phyloP scores from a whole-genome alignment of 2,329 filamentous ascomycete genomes.

The Laburnicola sp. region DNA sequence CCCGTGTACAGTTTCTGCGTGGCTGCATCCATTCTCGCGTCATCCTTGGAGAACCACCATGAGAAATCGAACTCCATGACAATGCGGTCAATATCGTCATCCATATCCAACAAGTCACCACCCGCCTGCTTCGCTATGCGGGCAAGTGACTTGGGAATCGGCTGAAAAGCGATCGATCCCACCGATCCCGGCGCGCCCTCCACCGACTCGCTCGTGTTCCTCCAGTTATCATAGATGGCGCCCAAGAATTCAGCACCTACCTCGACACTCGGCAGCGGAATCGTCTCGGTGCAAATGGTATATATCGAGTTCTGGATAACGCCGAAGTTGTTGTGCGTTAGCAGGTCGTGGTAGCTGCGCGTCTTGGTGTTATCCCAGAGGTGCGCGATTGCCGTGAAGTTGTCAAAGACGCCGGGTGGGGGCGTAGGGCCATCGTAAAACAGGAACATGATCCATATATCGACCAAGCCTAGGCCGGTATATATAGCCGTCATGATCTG shows the following conservation, averaged over 20 bases:
- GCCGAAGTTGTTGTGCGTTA: constrained; percentile 50
- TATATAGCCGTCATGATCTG: constrained; percentile 59
- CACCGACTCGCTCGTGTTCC: constrained; percentile 20
- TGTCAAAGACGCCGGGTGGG: constrained; percentile 58
- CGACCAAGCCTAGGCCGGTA: constrained; percentile 48
- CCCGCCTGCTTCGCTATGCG: constrained; percentile 24
- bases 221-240: constrained; percentile 30
- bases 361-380: constrained; percentile 52
- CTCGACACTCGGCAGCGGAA: constrained; percentile 23
- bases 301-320: constrained; percentile 35
- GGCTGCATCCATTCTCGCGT: constrained; percentile 44
- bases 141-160: constrained; percentile 28
- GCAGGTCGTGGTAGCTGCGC: constrained; percentile 52
- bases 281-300: constrained; percentile 35
- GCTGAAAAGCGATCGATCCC: constrained; percentile 34
- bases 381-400: constrained; percentile 55
- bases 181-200: constrained; percentile 28
- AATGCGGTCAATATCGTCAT: constrained; percentile 47
- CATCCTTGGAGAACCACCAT: constrained; percentile 39
- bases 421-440: constrained; percentile 64
- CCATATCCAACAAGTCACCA: constrained; percentile 45
- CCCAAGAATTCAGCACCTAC: constrained; percentile 25
- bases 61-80: constrained; percentile 50
- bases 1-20: constrained; percentile 44
- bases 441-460: constrained; percentile 63